Evolutionary conservation across 192 early-diverging fungal genomes (phyloP), one percentile per base, ranked within the genome.

Genomic region (Rhizophagus clarus): DNA sequence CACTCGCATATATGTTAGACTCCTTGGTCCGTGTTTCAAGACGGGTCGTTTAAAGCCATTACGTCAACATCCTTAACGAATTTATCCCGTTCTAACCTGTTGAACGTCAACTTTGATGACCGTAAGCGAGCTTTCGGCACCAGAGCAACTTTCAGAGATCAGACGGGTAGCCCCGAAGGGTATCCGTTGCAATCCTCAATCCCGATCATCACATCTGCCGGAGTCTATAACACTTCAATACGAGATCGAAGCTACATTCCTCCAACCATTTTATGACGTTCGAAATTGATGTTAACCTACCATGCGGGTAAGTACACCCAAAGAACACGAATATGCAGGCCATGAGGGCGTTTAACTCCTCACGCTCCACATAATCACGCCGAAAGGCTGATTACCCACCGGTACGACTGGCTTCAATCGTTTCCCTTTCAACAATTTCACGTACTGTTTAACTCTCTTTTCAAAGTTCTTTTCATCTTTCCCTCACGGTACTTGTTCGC

Each of bases 401-500:
- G 37, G 37, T 37, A 37, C 37, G 37, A 37, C 37, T 37, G 37
- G 37, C 37, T 37, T 37, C 37, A 37, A 37, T 37, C 87, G 88
- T 86, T 93, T 92, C 91, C 91, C 90, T 94, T 92, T 89, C 85
- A 88, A 89, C 92, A 92, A 92, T 93, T 92, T 93, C 90, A 92
- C 91, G 91, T 88, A 87, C 91, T 92, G 79, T 91, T 93, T 91
- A 85, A 92, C 89, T 93, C 91, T 92, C 90, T 93, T 91, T 93
- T 89, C 90, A 91, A 90, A 91, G 89, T 91, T 84, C 89, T 91
- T 92, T 93, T 92, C 91, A 93, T 91, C 92, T 93, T 93, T 93
- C 92, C 90, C 88, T 94, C 91, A 92, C 89, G 88, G 92, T 93
- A 93, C 91, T 93, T 93, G 92, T 93, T 93, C 87, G 91, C 90